Base-by-base conservation (phyloP, 371 early-diverging fungal species). In the Mortierella sp. region DNA sequence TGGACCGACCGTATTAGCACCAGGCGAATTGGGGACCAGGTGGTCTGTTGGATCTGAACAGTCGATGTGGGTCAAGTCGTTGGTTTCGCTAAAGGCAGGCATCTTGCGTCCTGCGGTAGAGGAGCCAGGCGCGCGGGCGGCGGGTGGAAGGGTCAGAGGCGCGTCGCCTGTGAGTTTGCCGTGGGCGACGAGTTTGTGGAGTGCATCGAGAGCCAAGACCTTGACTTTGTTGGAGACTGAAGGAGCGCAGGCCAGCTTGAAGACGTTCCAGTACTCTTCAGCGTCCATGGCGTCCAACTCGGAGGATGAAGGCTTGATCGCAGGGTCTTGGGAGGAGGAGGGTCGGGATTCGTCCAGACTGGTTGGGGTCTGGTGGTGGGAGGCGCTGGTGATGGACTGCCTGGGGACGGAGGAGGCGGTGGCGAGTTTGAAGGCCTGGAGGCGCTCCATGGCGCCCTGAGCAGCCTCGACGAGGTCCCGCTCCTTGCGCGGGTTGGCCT, bases 31-130 rank as follows among this genome's bases (percentile, higher is more conserved):
- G 39, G 78, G 72, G 18, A 63, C 78, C 42, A 64, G 61, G 60
- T 68, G 64, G 48, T 76, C 72, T 21, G 72, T 73, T 18, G 80
- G 79, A 48, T 80, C 72, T 2, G 71, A 70, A 53, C 69, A 54
- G 51, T 80, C 79, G 62, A 82, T 70, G 41, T 62, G 67, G 28
- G 64, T 62, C 43, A 82, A 50, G 61, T 80, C 72, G 54, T 82
- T 82, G 31, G 34, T 48, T 41, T 80, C 82, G 42, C 76, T 78
- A 45, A 80, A 78, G 2, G 69, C 76, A 51, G 64, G 64, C 62
- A 69, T 74, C 39, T 65, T 62, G 14, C 70, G 65, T 38, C 47
- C 59, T 27, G 49, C 53, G 7, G 74, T 63, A 16, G 62, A 21
- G 5, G 63, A 39, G 6, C 58, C 51, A n/a, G 73, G 67, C 2